Evolutionary conservation across 257 asterid genomes (phyloP), one percentile per base, ranked within the genome.

Genomic region (Galeopsis tetrahit): DNA sequence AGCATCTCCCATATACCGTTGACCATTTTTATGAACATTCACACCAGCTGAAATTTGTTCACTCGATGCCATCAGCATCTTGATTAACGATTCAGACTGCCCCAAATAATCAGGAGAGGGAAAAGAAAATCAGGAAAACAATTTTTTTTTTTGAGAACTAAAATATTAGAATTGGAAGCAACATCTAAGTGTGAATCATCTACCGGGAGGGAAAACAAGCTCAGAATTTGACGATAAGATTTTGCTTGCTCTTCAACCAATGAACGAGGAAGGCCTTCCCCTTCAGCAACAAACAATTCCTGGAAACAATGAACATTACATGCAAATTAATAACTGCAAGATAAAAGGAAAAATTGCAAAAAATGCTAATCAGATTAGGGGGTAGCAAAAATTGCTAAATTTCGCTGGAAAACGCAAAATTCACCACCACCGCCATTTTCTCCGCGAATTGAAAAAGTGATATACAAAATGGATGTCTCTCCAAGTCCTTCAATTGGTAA

Each of bases 241-340:
- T 87, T 94, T 75, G 98, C 88, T 81, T 94, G 95, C 77, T 85
- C 88, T 78, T 84, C 93, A 53, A 94, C 96, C 75, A 88, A 49
- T 34, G 95, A 88, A 71, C 96, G 99, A 62, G 97, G 99, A 69
- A 91, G 97, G 57, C 99, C 99, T 80, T 94, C 97, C 59, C 99
- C 98, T 28, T 94, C 97, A 79, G 99, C 99, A 71, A 94, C 89
- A 82, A 94, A 91, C 78, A 94, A 79, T 72, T 94, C 97, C 99
- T 94, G 73, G 60, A 75, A 79, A 79, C 39, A 70, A 67, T 70
- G 65, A 70, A 32, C 38, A 21, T 39, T 10, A 17, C 52, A 63
- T 11, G 46, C 48, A 61, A 35, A 13, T 61, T 11, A 36, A 34
- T 32, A 7, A 58, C n/a, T 34, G 39, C 5, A 1, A 33, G 38